Base-by-base conservation (phyloP, 2,329 filamentous ascomycete species). In the Coniella vitis region DNA sequence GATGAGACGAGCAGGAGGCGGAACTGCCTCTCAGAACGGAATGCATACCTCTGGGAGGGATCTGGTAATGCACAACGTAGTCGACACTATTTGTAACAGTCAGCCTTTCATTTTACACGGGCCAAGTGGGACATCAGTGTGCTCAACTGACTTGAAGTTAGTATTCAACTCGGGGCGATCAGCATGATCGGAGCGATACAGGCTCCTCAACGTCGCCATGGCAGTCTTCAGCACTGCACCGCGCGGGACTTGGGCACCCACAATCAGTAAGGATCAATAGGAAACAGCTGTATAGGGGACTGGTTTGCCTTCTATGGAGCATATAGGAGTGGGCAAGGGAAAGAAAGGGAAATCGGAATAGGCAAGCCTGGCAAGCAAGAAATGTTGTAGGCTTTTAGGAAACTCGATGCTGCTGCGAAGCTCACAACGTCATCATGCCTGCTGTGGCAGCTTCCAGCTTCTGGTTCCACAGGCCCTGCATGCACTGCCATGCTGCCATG, bases 11-110 rank as follows among this genome's bases (percentile, higher is more conserved):
- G n/a, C 7, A 5, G 12, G 1, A 10, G 9, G 37, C 37, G 13
- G 9, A 19, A 13, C 22, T 10, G 4, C 22, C 7, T 2, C 10
- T 14, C 12, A 7, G 25, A n/a, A 29, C 17, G 29, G 17, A 41
- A 35, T 44, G 38, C 70, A 54, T 72, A 86, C 87, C 80, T 49
- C 81, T 76, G 38, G 79, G 72, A 21, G 82, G 77, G 61, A 91
- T 84, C 50, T 83, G 75, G 68, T 87, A 95, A 61, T 83, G 79
- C 54, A 96, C 78, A 49, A 95, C 89, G 74, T 89, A 96, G 72
- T 96, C 90, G 52, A 95, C 87, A 47, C 87, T 79, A 59, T 48
- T n/a, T n/a, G n/a, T n/a, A n/a, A n/a, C n/a, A n/a, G n/a, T n/a
- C n/a, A n/a, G n/a, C n/a, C n/a, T n/a, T n/a, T n/a, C n/a, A n/a